phyloP scores from a whole-genome alignment of 2,329 filamentous ascomycete genomes.

The Xylaria sp. region DNA sequence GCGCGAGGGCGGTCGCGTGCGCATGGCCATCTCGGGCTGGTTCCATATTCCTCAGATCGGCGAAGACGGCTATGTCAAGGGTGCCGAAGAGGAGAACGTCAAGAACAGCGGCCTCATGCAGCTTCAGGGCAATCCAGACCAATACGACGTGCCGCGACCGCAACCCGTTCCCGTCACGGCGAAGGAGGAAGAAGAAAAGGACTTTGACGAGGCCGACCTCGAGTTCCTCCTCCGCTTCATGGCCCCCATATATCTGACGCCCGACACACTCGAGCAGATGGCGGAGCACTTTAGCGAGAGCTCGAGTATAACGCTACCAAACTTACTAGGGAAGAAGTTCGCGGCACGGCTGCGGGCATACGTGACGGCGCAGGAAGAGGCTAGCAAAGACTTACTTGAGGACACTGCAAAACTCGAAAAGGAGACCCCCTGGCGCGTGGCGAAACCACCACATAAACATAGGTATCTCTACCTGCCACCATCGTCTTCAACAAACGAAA shows the following conservation, averaged over 20 bases:
- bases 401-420: constrained; percentile 63
- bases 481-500: constrained; percentile 40
- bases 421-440: constrained; percentile 71
- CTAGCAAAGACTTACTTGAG: constrained; percentile 49
- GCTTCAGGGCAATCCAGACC: constrained; percentile 87
- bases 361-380: constrained; percentile 67
- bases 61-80: constrained; percentile 88
- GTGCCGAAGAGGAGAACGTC: constrained; percentile 85
- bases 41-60: constrained; percentile 96
- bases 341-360: constrained; percentile 72
- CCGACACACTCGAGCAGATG: constrained; percentile 85
- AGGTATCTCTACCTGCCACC: constrained; percentile 82
- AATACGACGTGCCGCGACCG: constrained; percentile 80
- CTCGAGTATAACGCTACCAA: constrained; percentile 81
- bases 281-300: constrained; percentile 79
- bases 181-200: constrained; percentile 68
- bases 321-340: constrained; percentile 81
- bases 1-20: constrained; percentile 75
- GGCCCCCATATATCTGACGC: constrained; percentile 86
- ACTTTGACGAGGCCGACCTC: constrained; percentile 77
- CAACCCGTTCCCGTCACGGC: constrained; percentile 56
- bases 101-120: constrained; percentile 92
- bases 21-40: constrained; percentile 99
- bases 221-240: constrained; percentile 92
- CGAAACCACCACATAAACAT: constrained; percentile 92